Evolutionary conservation across 257 asterid genomes (phyloP), one percentile per base, ranked within the genome.

Genomic region (Craterostigma plantagineum): DNA sequence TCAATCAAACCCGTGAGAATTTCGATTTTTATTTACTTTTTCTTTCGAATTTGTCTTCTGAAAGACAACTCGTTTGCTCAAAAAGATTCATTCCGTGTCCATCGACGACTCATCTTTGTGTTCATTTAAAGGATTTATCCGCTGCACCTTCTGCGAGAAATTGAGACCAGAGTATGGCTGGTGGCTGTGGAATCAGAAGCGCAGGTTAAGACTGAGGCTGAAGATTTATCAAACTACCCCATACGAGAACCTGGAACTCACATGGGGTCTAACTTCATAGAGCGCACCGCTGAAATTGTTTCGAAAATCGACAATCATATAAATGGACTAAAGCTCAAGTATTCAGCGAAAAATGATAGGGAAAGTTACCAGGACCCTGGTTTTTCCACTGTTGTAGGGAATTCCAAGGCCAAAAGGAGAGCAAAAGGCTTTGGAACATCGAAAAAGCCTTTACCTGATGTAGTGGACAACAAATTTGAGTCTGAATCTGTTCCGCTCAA

Each of bases 161-260:
- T 90, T 43, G 98, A 90, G 72, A 90, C 95, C 38, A 72, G 87
- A 66, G 95, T 84, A 52, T 90, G 98, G 98, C 86, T 90, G 61
- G 67, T 90, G 69, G 98, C 93, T 44, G 95, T 90, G 46, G 98
- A 90, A 59, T 77, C 93, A 7, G 98, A 90, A 63, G 70, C 85
- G 56, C 98, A 72, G 64, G 73, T 64, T 59, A 90, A 82, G 72
- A 71, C 67, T 18, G 98, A 76, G 43, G 73, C 79, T 62, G 98
- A 77, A 55, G 52, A 59, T 46, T 51, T 69, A 50, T 50, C 61
- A 52, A 64, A 56, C 56, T 61, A 59, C 58, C 52, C 68, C 38
- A 54, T 57, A 34, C 70, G 63, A 53, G 98, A 72, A 58, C 64
- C 71, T 68, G 77, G 71, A 47, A 52, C 64, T 50, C 68, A 78